These are phyloP conservation scores for Phytophthora multivora DNA, from an alignment of 352 stramenopile genomes.

Conservation along the genomic window DNA sequence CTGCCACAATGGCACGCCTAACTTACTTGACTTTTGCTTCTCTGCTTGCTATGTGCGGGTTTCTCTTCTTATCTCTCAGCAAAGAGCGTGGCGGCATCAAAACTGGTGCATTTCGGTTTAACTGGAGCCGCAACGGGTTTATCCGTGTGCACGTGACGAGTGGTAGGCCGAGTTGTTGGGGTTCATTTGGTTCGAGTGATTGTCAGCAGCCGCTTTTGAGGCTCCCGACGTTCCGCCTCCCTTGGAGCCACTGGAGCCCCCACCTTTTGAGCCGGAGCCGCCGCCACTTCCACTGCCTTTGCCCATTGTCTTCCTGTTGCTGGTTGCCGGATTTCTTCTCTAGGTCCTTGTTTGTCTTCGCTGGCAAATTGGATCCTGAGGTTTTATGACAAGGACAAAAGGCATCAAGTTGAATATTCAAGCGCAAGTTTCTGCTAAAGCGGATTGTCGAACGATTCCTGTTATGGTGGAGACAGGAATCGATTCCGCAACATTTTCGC, in stretches of 20 bases:
- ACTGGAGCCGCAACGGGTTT: neutral
- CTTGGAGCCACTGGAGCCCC: constrained; percentile 4
- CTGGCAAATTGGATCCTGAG: constrained; percentile 12
- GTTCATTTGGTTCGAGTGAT: constrained; percentile 47
- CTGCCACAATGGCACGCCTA: neutral
- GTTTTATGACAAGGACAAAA: neutral
- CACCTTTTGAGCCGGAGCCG: constrained; percentile 14
- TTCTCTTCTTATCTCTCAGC: neutral
- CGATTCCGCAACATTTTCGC: neutral
- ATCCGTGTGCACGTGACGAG: constrained; percentile 27
- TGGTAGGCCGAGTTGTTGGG: constrained; percentile 45
- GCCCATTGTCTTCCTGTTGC: constrained; percentile 5
- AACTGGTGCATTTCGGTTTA: neutral
- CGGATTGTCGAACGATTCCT: too few relatives aligned
- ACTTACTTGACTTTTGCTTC: neutral
- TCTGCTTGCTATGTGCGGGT: neutral
- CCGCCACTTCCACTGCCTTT: constrained; percentile 22
- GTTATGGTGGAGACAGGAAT: too few relatives aligned
- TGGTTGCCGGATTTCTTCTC: neutral
- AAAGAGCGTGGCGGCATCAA: neutral
- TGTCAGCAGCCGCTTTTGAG: constrained; percentile 34
- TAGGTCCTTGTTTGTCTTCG: neutral
- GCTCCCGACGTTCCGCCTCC: constrained; percentile 1
- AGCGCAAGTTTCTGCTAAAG: neutral
- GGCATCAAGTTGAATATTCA: constrained; percentile 6